Evolutionary conservation across 2,329 filamentous ascomycete species (phyloP).

Genomic region (Metarhizium humberi): DNA sequence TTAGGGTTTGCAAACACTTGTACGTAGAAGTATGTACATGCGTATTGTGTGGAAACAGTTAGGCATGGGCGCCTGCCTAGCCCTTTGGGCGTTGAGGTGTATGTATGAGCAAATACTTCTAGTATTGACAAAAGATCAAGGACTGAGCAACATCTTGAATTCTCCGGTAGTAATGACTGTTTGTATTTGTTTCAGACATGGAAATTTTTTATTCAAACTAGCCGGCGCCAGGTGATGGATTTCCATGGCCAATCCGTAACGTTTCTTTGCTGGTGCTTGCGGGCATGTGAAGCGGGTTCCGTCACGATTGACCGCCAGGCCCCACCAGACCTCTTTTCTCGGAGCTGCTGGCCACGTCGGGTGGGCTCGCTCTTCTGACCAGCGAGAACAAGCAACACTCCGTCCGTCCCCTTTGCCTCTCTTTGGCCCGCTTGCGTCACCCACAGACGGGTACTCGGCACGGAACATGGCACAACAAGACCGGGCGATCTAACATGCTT

Average conservation of each 20-base stretch:
- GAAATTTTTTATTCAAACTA: neutral
- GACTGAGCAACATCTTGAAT: neutral
- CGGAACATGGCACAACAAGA: neutral
- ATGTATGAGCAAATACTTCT: neutral
- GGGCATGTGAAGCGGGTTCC: too few species aligned
- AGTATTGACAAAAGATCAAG: neutral
- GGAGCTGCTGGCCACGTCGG: too few species aligned
- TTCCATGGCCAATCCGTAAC: too few species aligned
- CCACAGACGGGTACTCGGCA: slow-evolving; percentile 2
- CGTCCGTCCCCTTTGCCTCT: slow-evolving; percentile 1
- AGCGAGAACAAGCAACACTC: neutral
- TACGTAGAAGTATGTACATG: neutral
- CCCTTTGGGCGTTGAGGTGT: neutral
- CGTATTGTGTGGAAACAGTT: neutral
- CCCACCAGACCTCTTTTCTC: too few species aligned
- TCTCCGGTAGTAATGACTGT: neutral
- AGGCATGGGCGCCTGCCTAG: neutral
- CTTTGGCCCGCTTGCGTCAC: slow-evolving; percentile 5
- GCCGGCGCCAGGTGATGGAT: neutral
- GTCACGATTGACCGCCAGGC: too few species aligned
- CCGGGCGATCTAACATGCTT: neutral
- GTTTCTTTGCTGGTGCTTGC: too few species aligned
- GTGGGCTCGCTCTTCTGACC: too few species aligned
- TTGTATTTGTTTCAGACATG: too few species aligned
- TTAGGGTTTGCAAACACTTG: neutral